Conservation (phyloP, 345 rosid species). For the Populus ilicifolia region DNA sequence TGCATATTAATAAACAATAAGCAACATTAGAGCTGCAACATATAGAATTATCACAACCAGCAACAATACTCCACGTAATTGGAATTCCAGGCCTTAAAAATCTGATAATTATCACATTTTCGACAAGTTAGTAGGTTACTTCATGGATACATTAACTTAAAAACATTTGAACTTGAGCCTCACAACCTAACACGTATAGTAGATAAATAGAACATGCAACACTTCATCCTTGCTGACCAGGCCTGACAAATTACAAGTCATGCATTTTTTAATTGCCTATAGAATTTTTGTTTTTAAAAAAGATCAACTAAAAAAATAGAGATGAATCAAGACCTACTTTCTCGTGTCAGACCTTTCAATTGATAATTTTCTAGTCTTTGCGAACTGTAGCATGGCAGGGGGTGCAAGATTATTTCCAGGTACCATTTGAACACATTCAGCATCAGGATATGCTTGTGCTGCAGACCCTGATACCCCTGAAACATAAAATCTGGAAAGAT, state of each 20-base stretch:
- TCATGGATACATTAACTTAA: neutral
- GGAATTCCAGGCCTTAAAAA: too few species aligned
- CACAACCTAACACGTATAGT: neutral
- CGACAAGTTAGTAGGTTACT: neutral
- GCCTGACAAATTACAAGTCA: neutral
- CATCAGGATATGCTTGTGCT: conserved; percentile 55
- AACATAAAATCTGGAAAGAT: conserved; percentile 39
- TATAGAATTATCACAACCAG: neutral
- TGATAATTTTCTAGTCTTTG: conserved; percentile 89
- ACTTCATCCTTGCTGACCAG: neutral
- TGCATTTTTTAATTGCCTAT: neutral
- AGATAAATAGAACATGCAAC: neutral
- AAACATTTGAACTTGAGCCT: neutral
- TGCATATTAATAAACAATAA: neutral
- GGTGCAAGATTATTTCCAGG: conserved; percentile 59
- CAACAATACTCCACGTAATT: neutral
- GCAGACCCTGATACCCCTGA: conserved; percentile 52
- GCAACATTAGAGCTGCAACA: neutral
- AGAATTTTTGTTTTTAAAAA: neutral
- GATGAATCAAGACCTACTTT: conserved; percentile 50
- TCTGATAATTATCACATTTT: neutral
- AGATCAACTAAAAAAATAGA: neutral
- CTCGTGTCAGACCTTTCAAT: conserved; percentile 77
- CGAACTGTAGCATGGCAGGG: conserved; percentile 76
- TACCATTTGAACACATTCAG: conserved; percentile 59